phyloP scores from a whole-genome alignment of 2,329 filamentous ascomycete species.

The Monosporascus sp. region DNA sequence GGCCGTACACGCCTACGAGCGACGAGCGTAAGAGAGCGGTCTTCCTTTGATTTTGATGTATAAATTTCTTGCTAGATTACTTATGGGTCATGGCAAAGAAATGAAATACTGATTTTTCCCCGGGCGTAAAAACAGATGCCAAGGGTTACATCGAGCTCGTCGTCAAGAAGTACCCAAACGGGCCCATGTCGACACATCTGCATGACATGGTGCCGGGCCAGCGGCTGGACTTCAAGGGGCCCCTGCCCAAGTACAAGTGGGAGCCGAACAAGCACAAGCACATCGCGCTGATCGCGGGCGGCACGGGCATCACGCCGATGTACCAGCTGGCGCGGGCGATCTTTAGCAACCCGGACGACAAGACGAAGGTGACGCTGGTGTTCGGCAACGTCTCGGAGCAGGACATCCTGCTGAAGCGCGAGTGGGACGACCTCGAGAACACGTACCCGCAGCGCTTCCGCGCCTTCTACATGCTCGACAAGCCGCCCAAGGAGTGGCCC shows the following conservation, averaged over 20 bases:
- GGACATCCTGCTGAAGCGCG: slow-evolving; percentile 84
- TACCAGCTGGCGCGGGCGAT: slow-evolving; percentile 88
- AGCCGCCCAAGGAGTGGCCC: slow-evolving; percentile 69
- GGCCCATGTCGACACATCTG: slow-evolving; percentile 86
- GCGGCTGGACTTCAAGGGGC: slow-evolving; percentile 86
- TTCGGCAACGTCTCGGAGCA: slow-evolving; percentile 87
- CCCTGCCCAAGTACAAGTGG: slow-evolving; percentile 92
- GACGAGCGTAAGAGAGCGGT: slow-evolving; percentile 61
- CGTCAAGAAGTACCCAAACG: slow-evolving; percentile 85
- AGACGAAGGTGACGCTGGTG: slow-evolving; percentile 94
- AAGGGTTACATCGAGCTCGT: slow-evolving; percentile 82
- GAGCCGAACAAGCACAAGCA: slow-evolving; percentile 87
- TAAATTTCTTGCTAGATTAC: no score
- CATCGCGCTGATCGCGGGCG: slow-evolving; percentile 82
- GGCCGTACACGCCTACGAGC: slow-evolving; percentile 88
- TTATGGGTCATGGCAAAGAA: no score
- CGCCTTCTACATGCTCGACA: slow-evolving; percentile 89
- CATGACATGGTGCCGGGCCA: slow-evolving; percentile 79
- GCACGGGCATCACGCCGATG: slow-evolving; percentile 97
- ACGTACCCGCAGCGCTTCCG: slow-evolving; percentile 92
- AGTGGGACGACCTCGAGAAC: slow-evolving; percentile 85
- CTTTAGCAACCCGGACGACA: slow-evolving; percentile 93
- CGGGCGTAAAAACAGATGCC: slow-evolving; percentile 44
- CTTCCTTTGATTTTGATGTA: neutral
- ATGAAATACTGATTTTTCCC: no score